Conservation (phyloP, 805 yeast species). For the Ascoidea rubescens region DNA sequence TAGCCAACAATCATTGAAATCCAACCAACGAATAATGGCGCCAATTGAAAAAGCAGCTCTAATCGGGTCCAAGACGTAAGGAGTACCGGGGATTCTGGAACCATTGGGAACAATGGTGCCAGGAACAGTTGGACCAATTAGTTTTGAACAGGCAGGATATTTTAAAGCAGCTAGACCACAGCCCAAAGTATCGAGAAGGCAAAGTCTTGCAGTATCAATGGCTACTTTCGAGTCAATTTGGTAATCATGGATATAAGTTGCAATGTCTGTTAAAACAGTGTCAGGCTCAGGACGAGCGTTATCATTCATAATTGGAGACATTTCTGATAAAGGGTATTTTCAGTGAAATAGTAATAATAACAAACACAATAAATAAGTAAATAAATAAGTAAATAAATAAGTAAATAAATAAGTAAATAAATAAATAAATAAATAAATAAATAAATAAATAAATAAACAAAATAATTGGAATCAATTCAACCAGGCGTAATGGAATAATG, state of each 20-base stretch:
- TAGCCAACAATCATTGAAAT: constrained; percentile 50
- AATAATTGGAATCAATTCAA: too few species aligned
- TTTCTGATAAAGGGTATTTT: too few species aligned
- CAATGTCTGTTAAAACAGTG: constrained; percentile 31
- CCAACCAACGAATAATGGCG: constrained; percentile 44
- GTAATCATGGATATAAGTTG: constrained; percentile 34
- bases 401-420: too few species aligned
- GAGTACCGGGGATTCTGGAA: constrained; percentile 38
- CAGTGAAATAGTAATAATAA: too few species aligned
- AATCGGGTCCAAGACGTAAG: constrained; percentile 37
- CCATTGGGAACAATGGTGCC: constrained; percentile 43
- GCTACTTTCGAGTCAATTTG: constrained; percentile 32
- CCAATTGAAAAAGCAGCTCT: constrained; percentile 47
- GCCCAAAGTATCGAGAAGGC: constrained; percentile 43
- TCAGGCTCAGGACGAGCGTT: constrained; percentile 17
- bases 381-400: too few species aligned
- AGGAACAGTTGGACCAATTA: constrained; percentile 44
- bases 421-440: too few species aligned
- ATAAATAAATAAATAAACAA: too few species aligned
- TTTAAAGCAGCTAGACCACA: constrained; percentile 47
- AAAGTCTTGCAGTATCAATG: constrained; percentile 37
- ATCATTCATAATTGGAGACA: not conserved
- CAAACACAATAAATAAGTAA: too few species aligned
- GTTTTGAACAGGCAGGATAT: constrained; percentile 31
- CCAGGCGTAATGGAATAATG: too few species aligned